phyloP scores from a whole-genome alignment of 2,329 filamentous ascomycete genomes.

The Cercospora sp. region DNA sequence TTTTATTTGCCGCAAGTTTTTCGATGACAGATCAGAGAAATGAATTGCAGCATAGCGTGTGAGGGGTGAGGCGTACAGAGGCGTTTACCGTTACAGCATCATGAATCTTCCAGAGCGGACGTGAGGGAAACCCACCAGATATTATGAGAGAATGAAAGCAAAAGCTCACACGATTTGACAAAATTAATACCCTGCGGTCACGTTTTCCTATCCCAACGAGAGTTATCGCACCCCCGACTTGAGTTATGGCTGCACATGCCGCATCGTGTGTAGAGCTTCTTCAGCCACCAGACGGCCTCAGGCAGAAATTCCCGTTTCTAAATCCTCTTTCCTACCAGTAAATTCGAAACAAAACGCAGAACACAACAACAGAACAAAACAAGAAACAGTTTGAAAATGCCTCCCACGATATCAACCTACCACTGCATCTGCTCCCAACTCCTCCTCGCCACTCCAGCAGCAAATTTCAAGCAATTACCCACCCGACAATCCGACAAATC shows the following conservation, averaged over 20 bases:
- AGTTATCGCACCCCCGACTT: not conserved
- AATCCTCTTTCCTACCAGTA: not conserved
- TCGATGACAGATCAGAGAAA: not conserved
- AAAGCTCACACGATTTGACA: not conserved
- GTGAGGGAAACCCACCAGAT: not conserved
- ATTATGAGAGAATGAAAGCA: slow-evolving; percentile 8
- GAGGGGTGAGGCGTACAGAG: not conserved
- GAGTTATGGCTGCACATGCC: not conserved
- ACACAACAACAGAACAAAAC: not conserved
- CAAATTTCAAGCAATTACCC: slow-evolving; percentile 53
- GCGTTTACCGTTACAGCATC: not conserved
- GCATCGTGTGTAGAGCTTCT: not conserved
- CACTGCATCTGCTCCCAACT: slow-evolving; percentile 68
- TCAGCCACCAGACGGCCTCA: not conserved
- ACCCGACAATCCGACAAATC: slow-evolving; percentile 56
- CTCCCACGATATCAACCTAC: slow-evolving; percentile 45
- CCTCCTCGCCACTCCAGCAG: slow-evolving; percentile 60
- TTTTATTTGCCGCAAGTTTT: not conserved
- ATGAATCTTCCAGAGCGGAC: not conserved
- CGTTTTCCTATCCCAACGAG: too few species aligned
- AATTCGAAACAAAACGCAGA: not conserved
- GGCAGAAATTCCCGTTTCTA: not conserved
- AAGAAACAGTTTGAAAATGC: not conserved
- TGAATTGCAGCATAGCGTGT: not conserved
- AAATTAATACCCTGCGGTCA: too few species aligned